Evolutionary conservation across 768 basidiomycete genomes (phyloP).

Genomic region (Cystobasidium ongulense): DNA sequence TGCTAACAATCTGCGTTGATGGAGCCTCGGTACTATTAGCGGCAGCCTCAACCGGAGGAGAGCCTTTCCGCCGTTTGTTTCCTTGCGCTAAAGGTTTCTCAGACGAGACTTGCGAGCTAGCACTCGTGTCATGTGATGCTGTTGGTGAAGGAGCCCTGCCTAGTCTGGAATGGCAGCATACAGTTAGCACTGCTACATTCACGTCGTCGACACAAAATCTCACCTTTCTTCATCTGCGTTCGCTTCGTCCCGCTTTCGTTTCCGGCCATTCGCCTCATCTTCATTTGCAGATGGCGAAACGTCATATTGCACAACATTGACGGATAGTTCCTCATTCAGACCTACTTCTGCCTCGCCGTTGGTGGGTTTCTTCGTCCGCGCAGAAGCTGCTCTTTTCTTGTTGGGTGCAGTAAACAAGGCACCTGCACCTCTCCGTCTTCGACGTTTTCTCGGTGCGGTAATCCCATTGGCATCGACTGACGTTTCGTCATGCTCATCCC

Average conservation of each 20-base stretch:
- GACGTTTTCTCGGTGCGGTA: constrained; percentile 13
- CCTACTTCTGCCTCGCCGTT: not conserved
- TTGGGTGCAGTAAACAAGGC: not conserved
- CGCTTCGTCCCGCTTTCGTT: constrained; percentile 3
- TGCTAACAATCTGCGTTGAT: not conserved
- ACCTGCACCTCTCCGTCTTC: not conserved
- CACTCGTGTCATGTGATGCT: not conserved
- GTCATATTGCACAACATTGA: not conserved
- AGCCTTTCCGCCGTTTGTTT: not conserved
- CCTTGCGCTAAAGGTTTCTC: constrained; percentile 9
- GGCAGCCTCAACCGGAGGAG: not conserved
- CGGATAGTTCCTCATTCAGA: not conserved
- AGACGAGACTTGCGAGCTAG: not conserved
- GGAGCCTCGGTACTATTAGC: not conserved
- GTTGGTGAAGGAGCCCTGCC: not conserved
- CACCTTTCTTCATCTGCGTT: not conserved
- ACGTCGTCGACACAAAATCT: not conserved
- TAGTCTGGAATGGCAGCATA: not conserved
- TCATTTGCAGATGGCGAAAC: not conserved
- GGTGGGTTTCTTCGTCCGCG: not conserved
- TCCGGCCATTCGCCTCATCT: constrained; percentile 1
- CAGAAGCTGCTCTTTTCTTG: constrained; percentile 1
- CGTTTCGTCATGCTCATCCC: not conserved
- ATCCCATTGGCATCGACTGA: not conserved
- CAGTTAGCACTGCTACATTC: too few species aligned